phyloP scores from a whole-genome alignment of 2,329 filamentous ascomycete genomes.

The Volutella citrinella region DNA sequence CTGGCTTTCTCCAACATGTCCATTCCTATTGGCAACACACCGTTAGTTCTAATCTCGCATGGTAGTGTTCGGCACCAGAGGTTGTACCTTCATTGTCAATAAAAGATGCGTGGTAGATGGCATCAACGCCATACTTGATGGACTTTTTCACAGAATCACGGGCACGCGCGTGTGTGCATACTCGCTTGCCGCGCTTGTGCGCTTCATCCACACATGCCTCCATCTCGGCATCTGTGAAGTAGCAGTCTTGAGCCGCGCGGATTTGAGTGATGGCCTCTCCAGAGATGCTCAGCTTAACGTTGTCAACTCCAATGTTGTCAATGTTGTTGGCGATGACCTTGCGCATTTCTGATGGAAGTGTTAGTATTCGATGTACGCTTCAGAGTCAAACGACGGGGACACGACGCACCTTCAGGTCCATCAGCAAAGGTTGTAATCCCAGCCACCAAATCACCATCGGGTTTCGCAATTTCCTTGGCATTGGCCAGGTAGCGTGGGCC shows the following conservation, averaged over 20 bases:
- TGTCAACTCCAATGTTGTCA: constrained; percentile 9
- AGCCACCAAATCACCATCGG: constrained; percentile 9
- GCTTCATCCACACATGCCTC: constrained; percentile 12
- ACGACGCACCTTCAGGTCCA: constrained; percentile 2
- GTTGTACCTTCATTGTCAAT: constrained; percentile 14
- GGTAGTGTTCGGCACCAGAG: too few species aligned
- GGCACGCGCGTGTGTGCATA: constrained; percentile 13
- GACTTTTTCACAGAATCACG: constrained; percentile 14
- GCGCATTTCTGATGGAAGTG: constrained; percentile 3
- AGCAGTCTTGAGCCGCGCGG: constrained; percentile 13
- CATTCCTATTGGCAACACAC: constrained; percentile 1
- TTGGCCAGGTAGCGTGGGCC: constrained; percentile 13
- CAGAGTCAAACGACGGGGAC: too few species aligned
- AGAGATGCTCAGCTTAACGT: constrained; percentile 13
- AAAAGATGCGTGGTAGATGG: constrained; percentile 13
- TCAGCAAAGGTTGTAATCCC: constrained; percentile 12
- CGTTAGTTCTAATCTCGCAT: too few species aligned
- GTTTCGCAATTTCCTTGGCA: constrained; percentile 13
- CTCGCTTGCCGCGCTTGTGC: constrained; percentile 10
- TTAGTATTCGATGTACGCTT: neutral
- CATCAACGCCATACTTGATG: constrained; percentile 11
- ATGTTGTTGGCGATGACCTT: constrained; percentile 7
- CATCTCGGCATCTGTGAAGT: constrained; percentile 11
- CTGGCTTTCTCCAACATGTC: constrained; percentile 4
- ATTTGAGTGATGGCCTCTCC: constrained; percentile 10